phyloP scores from a whole-genome alignment of 371 early-diverging fungal genomes.

The Apophysomyces elegans region DNA sequence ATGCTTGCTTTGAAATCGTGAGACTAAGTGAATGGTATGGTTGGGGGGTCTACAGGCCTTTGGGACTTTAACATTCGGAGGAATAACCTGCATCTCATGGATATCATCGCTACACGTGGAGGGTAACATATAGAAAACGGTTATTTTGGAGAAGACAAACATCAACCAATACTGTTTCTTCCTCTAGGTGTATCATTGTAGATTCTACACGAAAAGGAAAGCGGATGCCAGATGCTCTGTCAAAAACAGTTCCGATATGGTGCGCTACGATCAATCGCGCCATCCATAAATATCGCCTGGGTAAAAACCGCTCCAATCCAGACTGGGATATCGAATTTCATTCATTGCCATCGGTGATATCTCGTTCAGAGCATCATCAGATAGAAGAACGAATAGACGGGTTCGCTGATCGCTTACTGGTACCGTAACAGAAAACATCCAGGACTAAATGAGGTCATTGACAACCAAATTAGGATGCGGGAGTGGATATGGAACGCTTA shows the following conservation, averaged over 20 bases:
- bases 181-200: constrained; percentile 73
- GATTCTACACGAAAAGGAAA: constrained; percentile 90
- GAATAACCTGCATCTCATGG: constrained; percentile 75
- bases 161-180: not conserved
- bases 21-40: not conserved
- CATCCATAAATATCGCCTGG: constrained; percentile 20
- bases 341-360: constrained; percentile 67
- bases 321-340: constrained; percentile 68
- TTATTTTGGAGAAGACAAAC: not conserved
- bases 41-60: not conserved
- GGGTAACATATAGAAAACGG: constrained; percentile 51
- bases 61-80: constrained; percentile 85
- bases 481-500: constrained; percentile 55
- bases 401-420: constrained; percentile 66
- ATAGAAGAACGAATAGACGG: constrained; percentile 60
- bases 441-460: not conserved
- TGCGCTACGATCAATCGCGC: constrained; percentile 75
- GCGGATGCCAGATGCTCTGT: constrained; percentile 79
- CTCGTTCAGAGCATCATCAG: constrained; percentile 75
- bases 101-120: constrained; percentile 51
- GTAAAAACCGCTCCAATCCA: not conserved
- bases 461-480: constrained; percentile 33
- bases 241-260: constrained; percentile 92
- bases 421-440: constrained; percentile 12
- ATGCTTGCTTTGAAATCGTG: not conserved